phyloP scores from a whole-genome alignment of 2,329 filamentous ascomycete species.

The Talaromyces sp. region DNA sequence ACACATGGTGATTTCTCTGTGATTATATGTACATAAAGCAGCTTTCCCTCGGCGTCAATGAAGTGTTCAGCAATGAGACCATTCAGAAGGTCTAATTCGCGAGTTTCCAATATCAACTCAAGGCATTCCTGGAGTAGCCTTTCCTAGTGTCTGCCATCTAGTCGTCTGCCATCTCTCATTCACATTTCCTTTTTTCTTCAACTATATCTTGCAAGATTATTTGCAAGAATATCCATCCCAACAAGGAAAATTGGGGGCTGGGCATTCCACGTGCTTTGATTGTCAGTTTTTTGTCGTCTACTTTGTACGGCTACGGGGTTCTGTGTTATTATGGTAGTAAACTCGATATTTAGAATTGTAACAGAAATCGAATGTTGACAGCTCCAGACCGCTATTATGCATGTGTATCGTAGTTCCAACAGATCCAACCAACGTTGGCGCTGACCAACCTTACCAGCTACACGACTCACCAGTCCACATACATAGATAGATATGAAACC shows the following conservation, averaged over 20 bases:
- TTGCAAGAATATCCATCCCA: not conserved
- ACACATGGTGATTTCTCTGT: constrained; percentile 28
- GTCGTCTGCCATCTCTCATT: not conserved
- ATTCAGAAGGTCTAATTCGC: not conserved
- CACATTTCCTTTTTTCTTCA: not conserved
- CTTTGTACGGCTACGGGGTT: not conserved
- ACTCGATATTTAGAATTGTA: not conserved
- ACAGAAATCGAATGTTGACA: not conserved
- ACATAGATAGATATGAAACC: not conserved
- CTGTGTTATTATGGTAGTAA: not conserved
- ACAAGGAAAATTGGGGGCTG: not conserved
- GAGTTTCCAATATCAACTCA: not conserved
- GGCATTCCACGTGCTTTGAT: not conserved
- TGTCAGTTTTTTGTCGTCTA: not conserved
- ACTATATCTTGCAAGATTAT: not conserved
- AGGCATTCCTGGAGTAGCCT: not conserved
- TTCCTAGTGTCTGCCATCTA: not conserved
- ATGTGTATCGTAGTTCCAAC: not conserved
- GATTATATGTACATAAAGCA: constrained; percentile 34
- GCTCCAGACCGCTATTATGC: not conserved
- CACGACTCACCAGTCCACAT: too few relatives aligned
- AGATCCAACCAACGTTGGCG: not conserved
- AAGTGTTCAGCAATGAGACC: not conserved
- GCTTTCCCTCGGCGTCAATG: constrained; percentile 29
- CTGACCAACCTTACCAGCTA: not conserved